Percentiles rank a stretch among this genome's conserved stretches.
Conservation (phyloP, 176 grass and related monocot species). For the Bothriochloa decipiens region DNA sequence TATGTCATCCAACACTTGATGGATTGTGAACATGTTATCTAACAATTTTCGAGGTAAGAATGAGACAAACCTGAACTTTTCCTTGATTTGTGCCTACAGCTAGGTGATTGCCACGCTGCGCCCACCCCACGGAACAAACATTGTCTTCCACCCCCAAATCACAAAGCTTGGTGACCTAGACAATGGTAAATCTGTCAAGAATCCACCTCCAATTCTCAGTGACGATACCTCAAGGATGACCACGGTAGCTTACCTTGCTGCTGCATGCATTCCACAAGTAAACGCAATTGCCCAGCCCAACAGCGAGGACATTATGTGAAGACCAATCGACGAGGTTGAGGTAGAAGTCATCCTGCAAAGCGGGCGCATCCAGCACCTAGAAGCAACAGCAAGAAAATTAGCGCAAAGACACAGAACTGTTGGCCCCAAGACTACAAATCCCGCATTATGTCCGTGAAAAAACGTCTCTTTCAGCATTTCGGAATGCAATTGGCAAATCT, state of each 20-base stretch:
- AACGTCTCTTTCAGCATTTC: neutral
- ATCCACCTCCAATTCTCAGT: neutral
- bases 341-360: conserved; percentile 99
- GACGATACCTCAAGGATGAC: neutral
- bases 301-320: conserved; percentile 89
- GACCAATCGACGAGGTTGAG: conserved; percentile 99
- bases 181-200: neutral
- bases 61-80: conserved; percentile 76
- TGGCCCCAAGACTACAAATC: neutral
- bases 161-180: conserved; percentile 93
- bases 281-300: conserved; percentile 90
- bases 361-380: conserved; percentile 94
- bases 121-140: conserved; percentile 96
- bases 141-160: conserved; percentile 87
- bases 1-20: neutral
- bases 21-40: conserved; percentile 7
- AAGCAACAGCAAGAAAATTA: conserved; percentile 22
- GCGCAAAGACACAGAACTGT: neutral
- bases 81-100: conserved; percentile 94
- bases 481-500: neutral
- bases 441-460: neutral
- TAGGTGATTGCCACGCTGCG: conserved; percentile 78
- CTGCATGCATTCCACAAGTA: conserved; percentile 99
- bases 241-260: conserved; percentile 69
- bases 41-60: conserved; percentile 10